Evolutionary conservation across 2,329 filamentous ascomycete genomes (phyloP).

Genomic region (Onygena corvina): DNA sequence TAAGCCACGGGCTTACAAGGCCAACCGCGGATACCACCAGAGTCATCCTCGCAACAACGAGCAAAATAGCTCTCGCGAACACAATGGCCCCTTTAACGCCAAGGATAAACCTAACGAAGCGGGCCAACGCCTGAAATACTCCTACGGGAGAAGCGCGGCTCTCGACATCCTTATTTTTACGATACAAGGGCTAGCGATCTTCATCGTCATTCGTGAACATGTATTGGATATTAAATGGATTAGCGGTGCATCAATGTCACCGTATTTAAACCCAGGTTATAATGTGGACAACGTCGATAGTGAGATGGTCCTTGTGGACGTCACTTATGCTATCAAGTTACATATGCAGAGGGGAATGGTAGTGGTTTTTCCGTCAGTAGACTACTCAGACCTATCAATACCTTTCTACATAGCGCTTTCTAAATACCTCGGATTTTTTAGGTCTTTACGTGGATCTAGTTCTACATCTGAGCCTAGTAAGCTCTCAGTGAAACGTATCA

Average conservation of each 20-base stretch:
- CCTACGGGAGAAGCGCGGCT: background rate
- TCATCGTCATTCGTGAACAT: constrained; percentile 29
- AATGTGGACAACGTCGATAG: constrained; percentile 29
- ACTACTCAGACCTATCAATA: background rate
- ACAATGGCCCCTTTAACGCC: background rate
- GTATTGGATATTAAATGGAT: constrained; percentile 34
- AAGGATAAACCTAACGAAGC: background rate
- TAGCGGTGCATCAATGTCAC: constrained; percentile 56
- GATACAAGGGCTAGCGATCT: background rate
- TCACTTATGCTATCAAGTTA: constrained; percentile 34
- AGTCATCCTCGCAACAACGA: background rate
- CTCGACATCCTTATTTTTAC: background rate
- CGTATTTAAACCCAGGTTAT: constrained; percentile 59
- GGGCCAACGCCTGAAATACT: background rate
- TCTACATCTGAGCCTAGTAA: constrained; percentile 59
- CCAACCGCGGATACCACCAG: background rate
- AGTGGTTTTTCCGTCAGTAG: constrained; percentile 46
- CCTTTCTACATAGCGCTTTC: background rate
- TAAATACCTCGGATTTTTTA: background rate
- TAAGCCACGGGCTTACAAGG: background rate
- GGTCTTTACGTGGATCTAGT: constrained; percentile 33
- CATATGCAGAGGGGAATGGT: constrained; percentile 59
- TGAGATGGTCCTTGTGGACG: constrained; percentile 35
- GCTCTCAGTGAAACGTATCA: constrained; percentile 66
- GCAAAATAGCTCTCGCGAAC: background rate